These are phyloP conservation scores for Nymphaea colorata DNA, from an alignment of 164 flowering plant species.

Conservation along the genomic window DNA sequence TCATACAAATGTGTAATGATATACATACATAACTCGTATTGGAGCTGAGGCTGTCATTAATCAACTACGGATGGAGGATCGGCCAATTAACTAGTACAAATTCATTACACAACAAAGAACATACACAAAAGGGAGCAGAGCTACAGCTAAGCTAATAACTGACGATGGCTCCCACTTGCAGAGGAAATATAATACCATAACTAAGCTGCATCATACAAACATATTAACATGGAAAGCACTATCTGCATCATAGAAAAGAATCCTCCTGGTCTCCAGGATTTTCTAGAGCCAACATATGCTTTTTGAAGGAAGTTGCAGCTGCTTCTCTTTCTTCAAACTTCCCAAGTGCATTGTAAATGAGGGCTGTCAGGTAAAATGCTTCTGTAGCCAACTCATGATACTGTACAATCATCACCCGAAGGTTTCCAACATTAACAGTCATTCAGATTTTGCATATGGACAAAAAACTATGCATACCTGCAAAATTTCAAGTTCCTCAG, in stretches of 20 bases:
- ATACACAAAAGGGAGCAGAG: too few species aligned
- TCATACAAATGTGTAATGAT: too few species aligned
- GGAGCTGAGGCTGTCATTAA: too few species aligned
- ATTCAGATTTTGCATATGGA: background rate
- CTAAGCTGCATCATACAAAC: too few species aligned
- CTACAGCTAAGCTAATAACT: too few species aligned
- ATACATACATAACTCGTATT: too few species aligned
- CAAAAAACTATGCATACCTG: constrained; percentile 39
- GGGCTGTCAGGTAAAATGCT: constrained; percentile 80
- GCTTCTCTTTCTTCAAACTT: constrained; percentile 55
- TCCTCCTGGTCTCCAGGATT: constrained; percentile 17
- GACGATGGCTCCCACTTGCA: too few species aligned
- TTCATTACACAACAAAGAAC: too few species aligned
- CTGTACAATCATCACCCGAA: constrained; percentile 23
- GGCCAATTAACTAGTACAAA: too few species aligned
- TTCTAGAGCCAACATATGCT: constrained; percentile 48
- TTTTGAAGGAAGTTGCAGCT: constrained; percentile 73
- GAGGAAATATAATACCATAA: too few species aligned
- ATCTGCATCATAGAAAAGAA: background rate
- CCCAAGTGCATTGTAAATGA: constrained; percentile 53
- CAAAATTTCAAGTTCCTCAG: constrained; percentile 60
- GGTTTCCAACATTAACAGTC: background rate
- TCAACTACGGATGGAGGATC: too few species aligned
- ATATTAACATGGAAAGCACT: background rate
- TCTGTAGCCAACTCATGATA: constrained; percentile 93